Evolutionary conservation across 2,329 filamentous ascomycete species (phyloP).

Genomic region (Hymenoscyphus fructigenus): DNA sequence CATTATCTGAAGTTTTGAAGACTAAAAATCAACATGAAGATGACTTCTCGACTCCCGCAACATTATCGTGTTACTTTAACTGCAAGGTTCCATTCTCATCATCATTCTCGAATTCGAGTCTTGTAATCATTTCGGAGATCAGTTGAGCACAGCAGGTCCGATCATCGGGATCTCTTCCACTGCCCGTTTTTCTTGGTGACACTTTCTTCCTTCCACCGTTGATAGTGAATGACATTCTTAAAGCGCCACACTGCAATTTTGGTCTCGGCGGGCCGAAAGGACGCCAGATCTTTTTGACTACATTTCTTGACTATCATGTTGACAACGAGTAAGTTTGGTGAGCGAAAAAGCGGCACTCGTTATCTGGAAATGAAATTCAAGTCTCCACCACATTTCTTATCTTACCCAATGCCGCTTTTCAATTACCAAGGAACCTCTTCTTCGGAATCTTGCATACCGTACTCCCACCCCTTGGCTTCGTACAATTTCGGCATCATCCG

Average conservation of each 20-base stretch:
- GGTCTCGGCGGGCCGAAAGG: no score
- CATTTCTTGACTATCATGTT: background rate
- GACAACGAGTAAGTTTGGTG: background rate
- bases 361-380: background rate
- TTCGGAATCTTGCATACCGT: background rate
- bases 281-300: background rate
- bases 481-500: background rate
- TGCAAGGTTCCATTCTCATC: constrained; percentile 16
- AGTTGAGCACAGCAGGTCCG: constrained; percentile 13
- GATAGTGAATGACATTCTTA: background rate
- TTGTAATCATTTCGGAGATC: constrained; percentile 8
- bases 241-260: background rate
- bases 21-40: background rate
- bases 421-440: background rate
- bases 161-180: constrained; percentile 11
- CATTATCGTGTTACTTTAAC: constrained; percentile 5
- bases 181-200: no score
- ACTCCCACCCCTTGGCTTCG: background rate
- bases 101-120: constrained; percentile 14
- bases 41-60: background rate
- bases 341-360: background rate
- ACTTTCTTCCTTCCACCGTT: background rate
- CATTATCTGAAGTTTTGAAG: background rate
- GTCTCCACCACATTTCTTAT: background rate
- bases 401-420: background rate